Percentiles rank a stretch among this genome's conserved stretches.
Conservation (phyloP, 2,329 filamentous ascomycete species). For the Macrophomina phaseolina region DNA sequence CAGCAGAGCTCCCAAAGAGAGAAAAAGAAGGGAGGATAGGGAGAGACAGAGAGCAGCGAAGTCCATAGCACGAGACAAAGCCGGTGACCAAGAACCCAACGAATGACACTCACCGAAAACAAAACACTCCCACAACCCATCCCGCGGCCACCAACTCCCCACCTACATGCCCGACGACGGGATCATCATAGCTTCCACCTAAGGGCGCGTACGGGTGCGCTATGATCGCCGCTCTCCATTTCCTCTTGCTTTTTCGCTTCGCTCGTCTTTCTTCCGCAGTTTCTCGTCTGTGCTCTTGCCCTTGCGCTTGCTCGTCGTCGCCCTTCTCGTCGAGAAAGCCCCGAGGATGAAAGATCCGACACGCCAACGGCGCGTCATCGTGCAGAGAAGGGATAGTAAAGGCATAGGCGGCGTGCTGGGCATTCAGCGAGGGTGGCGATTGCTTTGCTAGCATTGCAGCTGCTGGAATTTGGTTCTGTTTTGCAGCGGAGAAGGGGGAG, state of each 20-base stretch:
- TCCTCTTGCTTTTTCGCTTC: conserved; percentile 39
- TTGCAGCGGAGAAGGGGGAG: too few species aligned
- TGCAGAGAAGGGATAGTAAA: conserved; percentile 86
- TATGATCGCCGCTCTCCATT: conserved; percentile 63
- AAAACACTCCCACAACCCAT: conserved; percentile 85
- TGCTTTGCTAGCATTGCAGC: too few species aligned
- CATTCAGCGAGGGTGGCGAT: not conserved
- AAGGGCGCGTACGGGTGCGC: conserved; percentile 92
- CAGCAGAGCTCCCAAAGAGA: not conserved
- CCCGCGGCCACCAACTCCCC: conserved; percentile 69
- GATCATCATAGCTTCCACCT: conserved; percentile 85
- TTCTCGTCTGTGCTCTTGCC: too few species aligned
- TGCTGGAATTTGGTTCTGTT: too few species aligned
- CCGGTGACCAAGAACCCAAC: not conserved
- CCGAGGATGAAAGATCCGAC: conserved; percentile 70
- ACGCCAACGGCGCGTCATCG: conserved; percentile 76
- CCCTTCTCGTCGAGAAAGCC: not conserved
- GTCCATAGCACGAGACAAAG: too few species aligned
- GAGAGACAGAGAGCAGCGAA: not conserved
- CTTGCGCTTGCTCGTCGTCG: not conserved
- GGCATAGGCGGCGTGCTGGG: conserved; percentile 46
- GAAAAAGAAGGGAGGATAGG: conserved; percentile 6
- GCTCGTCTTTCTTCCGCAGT: not conserved
- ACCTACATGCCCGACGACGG: conserved; percentile 71
- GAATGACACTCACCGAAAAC: conserved; percentile 72